phyloP scores from a whole-genome alignment of 495 filamentous ascomycete genomes.

The Xylaria nigripes region DNA sequence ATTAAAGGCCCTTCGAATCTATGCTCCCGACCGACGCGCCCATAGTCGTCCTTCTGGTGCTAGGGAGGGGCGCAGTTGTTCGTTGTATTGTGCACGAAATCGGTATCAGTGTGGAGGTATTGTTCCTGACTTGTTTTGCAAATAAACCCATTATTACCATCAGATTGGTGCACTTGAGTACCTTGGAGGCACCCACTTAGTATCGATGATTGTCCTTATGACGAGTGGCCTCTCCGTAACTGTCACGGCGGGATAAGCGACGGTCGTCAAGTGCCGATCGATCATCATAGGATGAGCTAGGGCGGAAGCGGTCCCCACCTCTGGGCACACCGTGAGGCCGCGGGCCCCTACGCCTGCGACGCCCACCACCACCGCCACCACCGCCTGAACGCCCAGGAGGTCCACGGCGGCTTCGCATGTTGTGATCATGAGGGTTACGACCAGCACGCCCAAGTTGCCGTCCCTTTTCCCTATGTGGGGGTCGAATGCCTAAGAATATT shows the following conservation, averaged over 20 bases:
- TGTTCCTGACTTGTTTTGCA: not conserved
- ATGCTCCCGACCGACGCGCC: not conserved
- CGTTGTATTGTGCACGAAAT: not conserved
- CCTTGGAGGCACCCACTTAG: not conserved
- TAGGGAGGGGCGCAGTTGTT: not conserved
- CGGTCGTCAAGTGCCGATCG: conserved; percentile 5
- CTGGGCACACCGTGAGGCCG: conserved; percentile 23
- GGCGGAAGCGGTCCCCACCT: conserved; percentile 26
- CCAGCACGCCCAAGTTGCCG: conserved; percentile 19
- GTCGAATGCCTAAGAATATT: conserved; percentile 49
- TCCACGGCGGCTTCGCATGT: conserved; percentile 13
- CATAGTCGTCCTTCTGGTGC: not conserved
- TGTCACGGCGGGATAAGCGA: conserved; percentile 1
- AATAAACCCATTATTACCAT: not conserved
- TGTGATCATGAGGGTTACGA: conserved; percentile 13
- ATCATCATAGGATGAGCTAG: conserved; percentile 14
- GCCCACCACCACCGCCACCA: conserved; percentile 4
- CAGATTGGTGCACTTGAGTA: not conserved
- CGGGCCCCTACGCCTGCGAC: conserved; percentile 17
- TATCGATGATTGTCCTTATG: conserved; percentile 4
- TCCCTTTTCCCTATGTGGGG: conserved; percentile 37
- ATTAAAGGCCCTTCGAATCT: not conserved
- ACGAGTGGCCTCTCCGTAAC: not conserved
- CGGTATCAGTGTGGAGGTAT: not conserved
- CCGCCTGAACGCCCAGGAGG: conserved; percentile 1